A percentile compares a stretch with the other conserved stretches of the same genome.
Evolutionary conservation across 306 rosid species (phyloP).

Genomic region (Cicer arietinum): DNA sequence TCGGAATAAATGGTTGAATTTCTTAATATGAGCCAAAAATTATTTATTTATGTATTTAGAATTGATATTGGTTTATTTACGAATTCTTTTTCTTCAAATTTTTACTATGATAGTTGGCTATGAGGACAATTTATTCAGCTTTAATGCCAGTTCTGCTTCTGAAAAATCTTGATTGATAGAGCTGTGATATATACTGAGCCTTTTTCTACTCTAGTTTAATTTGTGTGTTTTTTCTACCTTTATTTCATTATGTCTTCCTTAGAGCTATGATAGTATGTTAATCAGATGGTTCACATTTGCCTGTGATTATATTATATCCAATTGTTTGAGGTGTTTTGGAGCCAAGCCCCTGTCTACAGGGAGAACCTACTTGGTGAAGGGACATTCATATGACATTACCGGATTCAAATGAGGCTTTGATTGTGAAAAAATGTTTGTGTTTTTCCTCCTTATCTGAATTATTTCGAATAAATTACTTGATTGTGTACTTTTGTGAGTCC

Average conservation of each 20-base stretch:
- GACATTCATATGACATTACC: slow-evolving; percentile 46
- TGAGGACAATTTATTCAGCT: slow-evolving; percentile 72
- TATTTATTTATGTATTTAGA: neutral
- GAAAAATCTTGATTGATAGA: slow-evolving; percentile 77
- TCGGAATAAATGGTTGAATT: slow-evolving; percentile 68
- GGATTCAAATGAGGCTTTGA: slow-evolving; percentile 50
- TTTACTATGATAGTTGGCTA: slow-evolving; percentile 32
- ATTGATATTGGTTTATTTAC: too few relatives aligned
- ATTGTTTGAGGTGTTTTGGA: slow-evolving; percentile 50
- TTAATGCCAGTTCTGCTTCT: slow-evolving; percentile 98
- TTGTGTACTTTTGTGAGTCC: too few relatives aligned
- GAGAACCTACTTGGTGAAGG: slow-evolving; percentile 72
- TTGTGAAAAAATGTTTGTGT: too few relatives aligned
- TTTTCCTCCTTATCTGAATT: too few relatives aligned
- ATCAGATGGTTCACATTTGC: neutral
- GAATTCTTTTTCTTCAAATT: too few relatives aligned
- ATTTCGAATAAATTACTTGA: too few relatives aligned
- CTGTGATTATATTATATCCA: slow-evolving; percentile 47
- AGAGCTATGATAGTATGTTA: too few relatives aligned
- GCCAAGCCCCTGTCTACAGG: slow-evolving; percentile 63
- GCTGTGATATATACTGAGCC: slow-evolving; percentile 83
- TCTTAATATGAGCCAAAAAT: slow-evolving; percentile 77
- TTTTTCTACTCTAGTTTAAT: neutral
- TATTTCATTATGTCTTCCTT: too few relatives aligned
- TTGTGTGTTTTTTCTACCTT: too few relatives aligned